Base-by-base conservation (phyloP, 768 basidiomycete species). In the Xerocomus brunneocitrinus region DNA sequence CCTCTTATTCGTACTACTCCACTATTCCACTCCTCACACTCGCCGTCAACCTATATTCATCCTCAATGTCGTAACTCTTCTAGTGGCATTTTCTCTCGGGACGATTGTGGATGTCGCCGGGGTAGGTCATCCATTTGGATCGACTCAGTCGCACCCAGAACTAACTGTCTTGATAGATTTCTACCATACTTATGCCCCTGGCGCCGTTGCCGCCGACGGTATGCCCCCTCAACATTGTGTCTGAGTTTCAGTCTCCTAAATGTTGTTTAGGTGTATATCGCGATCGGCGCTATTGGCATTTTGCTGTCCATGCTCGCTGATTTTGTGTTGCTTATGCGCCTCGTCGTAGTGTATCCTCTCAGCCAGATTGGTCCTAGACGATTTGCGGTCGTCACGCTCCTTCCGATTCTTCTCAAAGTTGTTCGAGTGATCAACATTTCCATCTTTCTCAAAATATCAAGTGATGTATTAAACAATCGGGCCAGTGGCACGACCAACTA, bases 391-490 rank as follows among this genome's bases (percentile, higher is more conserved):
- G 19, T 69, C 12, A 54, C 45, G 4, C 40, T 39, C 13, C 51
- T 65, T n/a, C 67, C 65, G 0, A 43, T 61, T 8, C 3, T 52
- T 19, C 58, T 68, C 38, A 63, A 65, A 49, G 12, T 67, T 22
- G 45, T 32, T 40, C 62, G 63, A 9, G 22, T 55, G 4, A 52
- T 55, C 46, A 69, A 67, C 28, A 8, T 51, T 5, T 14, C 53
- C 42, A 19, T 68, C 8, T 67, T 65, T 43, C 59, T 59, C 47
- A 50, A 48, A 27, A 47, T 47, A 24, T 44, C 65, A 6, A 51
- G 42, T 7, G 48, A 56, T n/a, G 56, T 44, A 7, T 52, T 55
- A 32, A 40, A 56, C 54, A 28, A 42, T 41, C 2, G 46, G 27
- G 13, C n/a, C 1, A 38, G 57, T 28, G 24, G 16, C 14, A 12